phyloP scores from a whole-genome alignment of 1,284 basidiomycete genomes.

The Rhodofomes roseus region DNA sequence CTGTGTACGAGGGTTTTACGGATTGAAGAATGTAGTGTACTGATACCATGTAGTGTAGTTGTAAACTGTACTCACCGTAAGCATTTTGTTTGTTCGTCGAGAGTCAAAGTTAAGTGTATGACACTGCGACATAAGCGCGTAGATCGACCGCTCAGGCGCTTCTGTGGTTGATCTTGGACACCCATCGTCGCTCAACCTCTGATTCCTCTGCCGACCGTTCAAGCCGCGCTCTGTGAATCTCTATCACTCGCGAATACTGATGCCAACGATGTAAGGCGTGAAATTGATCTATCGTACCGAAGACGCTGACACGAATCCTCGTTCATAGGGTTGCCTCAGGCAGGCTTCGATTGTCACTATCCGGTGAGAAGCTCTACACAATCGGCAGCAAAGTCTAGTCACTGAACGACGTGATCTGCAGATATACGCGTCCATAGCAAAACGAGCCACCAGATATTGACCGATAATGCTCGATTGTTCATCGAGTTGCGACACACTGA shows the following conservation, averaged over 20 bases:
- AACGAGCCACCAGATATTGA: background rate
- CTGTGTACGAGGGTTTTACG: no score
- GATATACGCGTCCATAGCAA: background rate
- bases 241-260: background rate
- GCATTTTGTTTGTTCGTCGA: no score
- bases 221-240: no score
- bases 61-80: no score
- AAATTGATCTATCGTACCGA: no score
- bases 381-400: no score
- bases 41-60: no score
- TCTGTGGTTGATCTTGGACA: background rate
- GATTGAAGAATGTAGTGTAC: no score
- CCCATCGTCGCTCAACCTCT: no score
- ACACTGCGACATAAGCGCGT: no score
- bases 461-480: background rate
- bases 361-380: background rate
- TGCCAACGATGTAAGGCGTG: background rate
- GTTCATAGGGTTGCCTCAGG: background rate
- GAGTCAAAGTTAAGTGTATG: no score
- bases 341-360: background rate
- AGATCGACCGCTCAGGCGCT: background rate
- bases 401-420: background rate
- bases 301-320: background rate
- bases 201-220: no score
- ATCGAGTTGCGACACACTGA: background rate